Base-by-base conservation (phyloP, 805 yeast genomes). In the Kurtzmaniella fragi region DNA sequence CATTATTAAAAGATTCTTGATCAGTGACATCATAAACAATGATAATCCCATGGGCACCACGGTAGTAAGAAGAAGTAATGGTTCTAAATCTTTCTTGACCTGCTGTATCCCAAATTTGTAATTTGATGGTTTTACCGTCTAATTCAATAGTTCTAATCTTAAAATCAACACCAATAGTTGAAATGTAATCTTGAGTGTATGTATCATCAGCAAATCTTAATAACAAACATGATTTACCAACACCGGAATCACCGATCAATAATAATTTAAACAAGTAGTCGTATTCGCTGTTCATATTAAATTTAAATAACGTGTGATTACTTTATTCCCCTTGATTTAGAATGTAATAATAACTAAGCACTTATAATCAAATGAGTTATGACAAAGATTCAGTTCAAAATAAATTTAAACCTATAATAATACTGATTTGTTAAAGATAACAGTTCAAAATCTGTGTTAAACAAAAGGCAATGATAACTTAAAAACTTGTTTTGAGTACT, bases 1-100 rank as follows among this genome's bases (percentile, higher is more conserved):
- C 97, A 62, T 93, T 89, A 67, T 88, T 87, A 74, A 91, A 91
- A 13, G 89, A 84, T 62, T 88, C 96, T 67, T 88, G 96, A 65
- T 93, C 98, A 38, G 99, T 93, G 34, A 93, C 97, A 61, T 91
- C 99, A 64, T 93, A 91, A 38, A 91, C 99, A 53, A 91, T 91
- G 55, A 91, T 93, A 63, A 91, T 93, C 45, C 99, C 99, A 61
- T 91, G 98, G 10, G 98, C 96, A 41, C 99, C 99, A 64, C 99
- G 84, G 73, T 91, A 91, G 71, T 91, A 91, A 12, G 96, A 87
- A 11, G 96, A 86, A 10, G 98, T 93, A 68, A 91, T 91, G 37
- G 96, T 87, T 67, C 96, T 78, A 70, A 89, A 89, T 56, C 96
- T 75, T 62, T 89, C 96, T 67, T 89, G 96, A n/a, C 96, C 96